Evolutionary conservation across 306 rosid species (phyloP).

Genomic region (Inga oerstediana): DNA sequence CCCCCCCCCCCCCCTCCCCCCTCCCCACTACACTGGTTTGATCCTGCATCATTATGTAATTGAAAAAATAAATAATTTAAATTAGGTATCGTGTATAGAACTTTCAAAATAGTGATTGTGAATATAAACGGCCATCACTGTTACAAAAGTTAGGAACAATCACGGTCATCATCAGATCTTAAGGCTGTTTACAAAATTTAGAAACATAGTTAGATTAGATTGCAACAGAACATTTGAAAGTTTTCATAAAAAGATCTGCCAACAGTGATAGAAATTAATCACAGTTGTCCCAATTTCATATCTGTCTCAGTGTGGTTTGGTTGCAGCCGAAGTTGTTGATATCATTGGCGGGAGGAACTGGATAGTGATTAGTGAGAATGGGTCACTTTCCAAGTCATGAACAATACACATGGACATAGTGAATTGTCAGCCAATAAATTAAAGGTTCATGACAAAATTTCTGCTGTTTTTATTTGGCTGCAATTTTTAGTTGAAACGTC

Average conservation of each 20-base stretch:
- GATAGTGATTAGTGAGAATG: neutral
- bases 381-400: neutral
- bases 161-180: neutral
- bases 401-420: neutral
- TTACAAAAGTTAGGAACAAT: neutral
- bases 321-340: neutral
- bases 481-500: constrained; percentile 12
- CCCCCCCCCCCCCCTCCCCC: too few species aligned
- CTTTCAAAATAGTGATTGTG: neutral
- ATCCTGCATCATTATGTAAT: too few species aligned
- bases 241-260: too few species aligned
- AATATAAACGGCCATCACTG: neutral
- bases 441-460: neutral
- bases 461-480: neutral
- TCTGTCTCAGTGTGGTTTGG: neutral
- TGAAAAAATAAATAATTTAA: neutral
- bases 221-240: too few species aligned
- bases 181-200: neutral
- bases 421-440: neutral
- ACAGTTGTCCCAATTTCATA: neutral
- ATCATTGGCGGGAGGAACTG: too few species aligned
- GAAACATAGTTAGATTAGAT: neutral
- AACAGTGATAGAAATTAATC: neutral
- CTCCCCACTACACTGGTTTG: too few species aligned
- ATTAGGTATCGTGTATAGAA: neutral